Percentiles rank a stretch among this genome's conserved stretches.
Evolutionary conservation across 768 basidiomycete genomes (phyloP).

Genomic region (Trametes elegans): DNA sequence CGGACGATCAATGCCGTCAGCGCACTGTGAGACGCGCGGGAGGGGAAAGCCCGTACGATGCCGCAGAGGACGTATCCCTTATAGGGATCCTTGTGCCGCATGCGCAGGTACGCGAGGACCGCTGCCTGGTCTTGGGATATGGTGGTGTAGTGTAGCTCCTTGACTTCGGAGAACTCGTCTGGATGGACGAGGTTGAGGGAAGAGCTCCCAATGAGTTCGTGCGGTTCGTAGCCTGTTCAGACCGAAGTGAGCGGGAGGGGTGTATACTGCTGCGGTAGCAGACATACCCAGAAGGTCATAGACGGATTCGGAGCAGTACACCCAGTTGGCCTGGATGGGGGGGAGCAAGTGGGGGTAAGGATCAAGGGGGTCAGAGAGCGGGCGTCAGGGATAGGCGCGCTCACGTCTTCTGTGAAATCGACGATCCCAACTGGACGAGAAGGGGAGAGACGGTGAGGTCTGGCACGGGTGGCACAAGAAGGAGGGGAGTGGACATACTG

Average conservation of each 20-base stretch:
- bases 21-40: neutral
- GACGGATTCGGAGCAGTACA: constrained; percentile 31
- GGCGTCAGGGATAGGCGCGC: constrained; percentile 17
- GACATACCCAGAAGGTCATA: constrained; percentile 26
- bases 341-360: constrained; percentile 10
- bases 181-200: constrained; percentile 79
- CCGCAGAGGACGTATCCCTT: constrained; percentile 74
- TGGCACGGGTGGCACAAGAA: neutral
- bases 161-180: constrained; percentile 68
- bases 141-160: constrained; percentile 71
- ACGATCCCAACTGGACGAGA: constrained; percentile 64
- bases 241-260: neutral
- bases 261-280: neutral
- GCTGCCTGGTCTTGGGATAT: constrained; percentile 80
- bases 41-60: constrained; percentile 51
- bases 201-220: constrained; percentile 65
- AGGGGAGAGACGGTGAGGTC: constrained; percentile 2
- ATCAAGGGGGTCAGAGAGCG: constrained; percentile 3
- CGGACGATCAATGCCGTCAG: constrained; percentile 1
- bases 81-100: constrained; percentile 77
- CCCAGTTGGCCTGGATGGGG: constrained; percentile 27
- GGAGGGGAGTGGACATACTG: constrained; percentile 48
- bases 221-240: constrained; percentile 64
- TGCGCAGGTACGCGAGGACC: constrained; percentile 71
- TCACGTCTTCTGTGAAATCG: constrained; percentile 74